Percentiles rank a stretch among this genome's conserved stretches.
These are phyloP conservation scores for Arthrinium phaeospermum DNA, from an alignment of 2,329 filamentous ascomycete genomes.

Conservation along the genomic window DNA sequence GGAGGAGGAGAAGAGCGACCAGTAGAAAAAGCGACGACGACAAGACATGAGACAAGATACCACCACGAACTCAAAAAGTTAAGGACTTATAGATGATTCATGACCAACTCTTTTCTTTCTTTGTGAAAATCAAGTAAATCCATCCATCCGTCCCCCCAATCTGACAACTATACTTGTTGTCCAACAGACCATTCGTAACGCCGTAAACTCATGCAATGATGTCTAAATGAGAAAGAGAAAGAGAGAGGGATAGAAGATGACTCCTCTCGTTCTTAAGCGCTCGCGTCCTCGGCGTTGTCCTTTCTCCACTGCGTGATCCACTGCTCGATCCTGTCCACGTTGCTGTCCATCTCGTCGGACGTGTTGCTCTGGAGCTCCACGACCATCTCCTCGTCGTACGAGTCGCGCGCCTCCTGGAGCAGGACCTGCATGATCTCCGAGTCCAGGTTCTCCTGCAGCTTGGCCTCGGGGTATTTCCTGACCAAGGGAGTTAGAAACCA, in stretches of 20 bases:
- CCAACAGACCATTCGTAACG: slow-evolving; percentile 1
- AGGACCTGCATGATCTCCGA: slow-evolving; percentile 97
- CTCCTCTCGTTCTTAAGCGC: background rate
- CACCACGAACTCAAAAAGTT: slow-evolving; percentile 22
- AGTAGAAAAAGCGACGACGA: background rate
- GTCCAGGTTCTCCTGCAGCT: slow-evolving; percentile 95
- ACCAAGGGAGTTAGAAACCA: background rate
- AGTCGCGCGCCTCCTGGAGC: slow-evolving; percentile 85
- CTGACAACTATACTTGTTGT: slow-evolving; percentile 21
- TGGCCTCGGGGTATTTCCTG: slow-evolving; percentile 82
- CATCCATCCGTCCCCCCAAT: slow-evolving; percentile 30
- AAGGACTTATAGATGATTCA: background rate
- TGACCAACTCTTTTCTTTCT: background rate
- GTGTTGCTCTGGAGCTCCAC: slow-evolving; percentile 86
- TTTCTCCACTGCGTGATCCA: slow-evolving; percentile 87
- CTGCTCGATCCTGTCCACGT: slow-evolving; percentile 79
- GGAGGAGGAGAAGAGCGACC: slow-evolving; percentile 22
- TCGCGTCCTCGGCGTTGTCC: slow-evolving; percentile 53
- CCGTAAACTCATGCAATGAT: slow-evolving; percentile 2
- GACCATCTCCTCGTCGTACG: slow-evolving; percentile 85
- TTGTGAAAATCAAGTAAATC: background rate
- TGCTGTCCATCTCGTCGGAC: slow-evolving; percentile 84
- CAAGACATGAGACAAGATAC: background rate
- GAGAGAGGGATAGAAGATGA: background rate
- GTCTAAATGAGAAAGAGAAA: background rate